Evolutionary conservation across 2,329 filamentous ascomycete genomes (phyloP), one percentile per base, ranked within the genome.

Genomic region (Trichophyton benhamiae): DNA sequence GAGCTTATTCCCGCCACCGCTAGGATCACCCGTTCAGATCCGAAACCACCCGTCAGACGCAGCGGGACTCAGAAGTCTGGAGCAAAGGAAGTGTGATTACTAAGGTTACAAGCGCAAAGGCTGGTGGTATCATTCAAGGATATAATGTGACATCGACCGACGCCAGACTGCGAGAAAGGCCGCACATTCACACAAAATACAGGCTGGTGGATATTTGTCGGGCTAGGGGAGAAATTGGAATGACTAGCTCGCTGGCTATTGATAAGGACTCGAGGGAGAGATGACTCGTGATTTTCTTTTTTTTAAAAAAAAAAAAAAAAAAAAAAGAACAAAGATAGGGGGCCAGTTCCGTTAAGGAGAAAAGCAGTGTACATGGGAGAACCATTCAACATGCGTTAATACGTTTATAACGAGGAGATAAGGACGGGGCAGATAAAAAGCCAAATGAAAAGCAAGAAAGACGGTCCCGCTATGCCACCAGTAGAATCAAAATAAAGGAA

Each of bases 391-490:
- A 55, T 33, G 30, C 25, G 27, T 55, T 20, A 55, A 55, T 36
- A 27, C 27, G 52, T 17, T 36, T 36, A 17, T 11, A 30, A 48
- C 7, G 33, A 38, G 33, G 11, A 38, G 33, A 38, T 9, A 9
- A 13, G 9, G 9, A 38, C 33, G 52, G 46, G n/a, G n/a, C 9
- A 25, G 59, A 60, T 20, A 57, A 49, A 13, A 59, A 48, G 27
- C 13, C 36, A 59, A 55, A 20, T 41, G 3, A 36, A 20, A 38
- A 57, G 44, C 44, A 6, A 22, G 20, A 59, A 58, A 62, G 46
- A 61, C 57, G 38, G 61, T 20, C 59, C 61, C 64, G 64, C 64
- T 66, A 66, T 66, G 64, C 64, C 62, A 63, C 58, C 52, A 15
- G 52, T 55, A 55, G n/a, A 33, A 38, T 13, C 33, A 38, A n/a